Conservation (phyloP, 345 rosid species). For the Gossypium australe region DNA sequence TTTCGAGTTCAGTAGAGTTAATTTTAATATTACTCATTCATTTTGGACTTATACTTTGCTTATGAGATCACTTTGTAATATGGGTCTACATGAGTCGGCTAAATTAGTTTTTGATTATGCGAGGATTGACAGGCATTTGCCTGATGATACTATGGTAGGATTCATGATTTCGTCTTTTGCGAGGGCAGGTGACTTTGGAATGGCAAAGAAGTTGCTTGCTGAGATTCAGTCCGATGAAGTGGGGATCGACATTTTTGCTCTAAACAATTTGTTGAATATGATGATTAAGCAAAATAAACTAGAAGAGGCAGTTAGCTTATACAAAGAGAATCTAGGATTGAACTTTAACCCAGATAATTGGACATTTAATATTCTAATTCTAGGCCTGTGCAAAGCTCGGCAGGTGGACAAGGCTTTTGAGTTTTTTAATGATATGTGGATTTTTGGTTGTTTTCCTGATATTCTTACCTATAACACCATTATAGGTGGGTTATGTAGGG, state of each 20-base stretch:
- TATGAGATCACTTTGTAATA: constrained; percentile 57
- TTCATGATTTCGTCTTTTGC: constrained; percentile 47
- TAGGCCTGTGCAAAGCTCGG: constrained; percentile 53
- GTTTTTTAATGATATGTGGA: constrained; percentile 45
- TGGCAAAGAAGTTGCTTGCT: constrained; percentile 46
- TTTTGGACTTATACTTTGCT: constrained; percentile 53
- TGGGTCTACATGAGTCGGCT: constrained; percentile 50
- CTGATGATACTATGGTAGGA: constrained; percentile 35
- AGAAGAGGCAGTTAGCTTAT: constrained; percentile 52
- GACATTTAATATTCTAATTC: constrained; percentile 70
- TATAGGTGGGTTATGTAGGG: constrained; percentile 64
- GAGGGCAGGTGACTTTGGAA: constrained; percentile 38
- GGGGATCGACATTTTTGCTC: constrained; percentile 27
- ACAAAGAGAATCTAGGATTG: constrained; percentile 37
- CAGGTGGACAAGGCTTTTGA: constrained; percentile 46
- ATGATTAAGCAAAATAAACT: constrained; percentile 46
- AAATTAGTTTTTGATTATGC: constrained; percentile 44
- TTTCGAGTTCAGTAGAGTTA: constrained; percentile 57
- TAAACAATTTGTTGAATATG: constrained; percentile 49
- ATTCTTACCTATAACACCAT: constrained; percentile 64
- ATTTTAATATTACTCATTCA: constrained; percentile 45
- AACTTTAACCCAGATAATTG: constrained; percentile 49
- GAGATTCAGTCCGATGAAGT: constrained; percentile 35
- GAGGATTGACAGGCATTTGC: constrained; percentile 66
- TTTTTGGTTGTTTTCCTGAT: constrained; percentile 62